Evolutionary conservation across 2,329 filamentous ascomycete species (phyloP), one percentile per base, ranked within the genome.

Genomic region (Colletotrichum shisoi): DNA sequence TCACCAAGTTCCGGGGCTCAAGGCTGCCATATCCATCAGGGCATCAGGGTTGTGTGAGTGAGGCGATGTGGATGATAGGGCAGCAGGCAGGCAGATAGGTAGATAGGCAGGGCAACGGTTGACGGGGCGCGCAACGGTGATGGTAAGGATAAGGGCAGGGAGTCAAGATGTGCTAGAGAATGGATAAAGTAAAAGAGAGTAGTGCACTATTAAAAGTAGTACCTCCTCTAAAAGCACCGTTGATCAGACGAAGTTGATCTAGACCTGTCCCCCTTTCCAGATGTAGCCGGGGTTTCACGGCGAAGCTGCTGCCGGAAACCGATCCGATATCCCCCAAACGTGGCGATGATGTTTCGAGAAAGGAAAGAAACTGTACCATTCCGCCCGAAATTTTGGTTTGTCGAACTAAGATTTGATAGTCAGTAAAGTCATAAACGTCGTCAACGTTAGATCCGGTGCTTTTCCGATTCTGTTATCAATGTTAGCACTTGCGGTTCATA

Each of bases 401-500:
- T 61, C 65, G 65, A 64, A 68, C 65, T 69, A 69, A 68, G 57
- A 63, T 63, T 49, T 65, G 68, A 68, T 57, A 59, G 65, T 69
- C 68, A 69, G 68, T 69, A 58, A 52, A 62, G 46, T 69, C 67
- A 61, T 70, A 42, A 63, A 54, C 68, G 63, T 70, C 63, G 60
- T 70, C 59, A 70, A 46, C 65, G 59, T 73, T 77, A 81, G 70
- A 80, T 76, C 58, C 79, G 79, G 71, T 81, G 79, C 74, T 81
- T 81, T 73, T 81, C 79, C 68, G 79, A 81, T 77, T 81, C 79
- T 81, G 69, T 71, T 31, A 53, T 37, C 69, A 66, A 31, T 49
- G 72, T 77, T 73, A 78, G 76, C 73, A 68, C 3, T 49, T 44
- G 45, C 15, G 7, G 1, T 19, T 12, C 5, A 19, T 34, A 34